phyloP scores from a whole-genome alignment of 2,329 filamentous ascomycete genomes.

The Gyromitra esculenta region DNA sequence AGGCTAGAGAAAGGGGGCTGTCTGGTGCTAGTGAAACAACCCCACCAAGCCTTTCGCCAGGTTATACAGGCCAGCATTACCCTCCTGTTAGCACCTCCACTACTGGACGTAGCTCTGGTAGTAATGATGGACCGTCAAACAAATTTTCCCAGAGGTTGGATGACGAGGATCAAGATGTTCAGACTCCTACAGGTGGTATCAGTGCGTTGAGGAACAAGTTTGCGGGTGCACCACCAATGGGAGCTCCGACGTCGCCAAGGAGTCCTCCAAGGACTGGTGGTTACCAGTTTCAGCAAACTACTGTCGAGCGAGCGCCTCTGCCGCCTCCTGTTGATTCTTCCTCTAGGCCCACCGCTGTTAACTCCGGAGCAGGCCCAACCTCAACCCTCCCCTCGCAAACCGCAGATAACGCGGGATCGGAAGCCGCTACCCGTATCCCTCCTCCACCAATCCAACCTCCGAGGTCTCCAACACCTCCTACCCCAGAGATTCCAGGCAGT shows the following conservation, averaged over 20 bases:
- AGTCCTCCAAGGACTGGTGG: slow-evolving; percentile 55
- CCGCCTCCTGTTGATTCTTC: slow-evolving; percentile 72
- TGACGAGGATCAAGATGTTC: slow-evolving; percentile 66
- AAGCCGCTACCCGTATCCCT: slow-evolving; percentile 60
- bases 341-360: slow-evolving; percentile 66
- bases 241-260: slow-evolving; percentile 64
- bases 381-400: slow-evolving; percentile 76
- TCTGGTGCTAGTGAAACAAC: slow-evolving; percentile 66
- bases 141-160: slow-evolving; percentile 69
- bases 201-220: slow-evolving; percentile 83
- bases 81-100: slow-evolving; percentile 44
- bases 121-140: slow-evolving; percentile 64
- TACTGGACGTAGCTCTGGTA: slow-evolving; percentile 63
- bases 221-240: slow-evolving; percentile 77
- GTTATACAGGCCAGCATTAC: slow-evolving; percentile 44
- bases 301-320: slow-evolving; percentile 61
- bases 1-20: slow-evolving; percentile 77
- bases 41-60: slow-evolving; percentile 61
- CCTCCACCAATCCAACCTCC: slow-evolving; percentile 59
- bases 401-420: slow-evolving; percentile 58
- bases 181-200: slow-evolving; percentile 72
- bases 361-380: slow-evolving; percentile 76
- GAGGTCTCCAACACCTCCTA: slow-evolving; percentile 63
- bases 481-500: slow-evolving; percentile 65
- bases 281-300: slow-evolving; percentile 42